Percentiles rank a stretch among this genome's conserved stretches.
Conservation (phyloP, 192 early-diverging fungal genomes). For the Backusella australiensis region DNA sequence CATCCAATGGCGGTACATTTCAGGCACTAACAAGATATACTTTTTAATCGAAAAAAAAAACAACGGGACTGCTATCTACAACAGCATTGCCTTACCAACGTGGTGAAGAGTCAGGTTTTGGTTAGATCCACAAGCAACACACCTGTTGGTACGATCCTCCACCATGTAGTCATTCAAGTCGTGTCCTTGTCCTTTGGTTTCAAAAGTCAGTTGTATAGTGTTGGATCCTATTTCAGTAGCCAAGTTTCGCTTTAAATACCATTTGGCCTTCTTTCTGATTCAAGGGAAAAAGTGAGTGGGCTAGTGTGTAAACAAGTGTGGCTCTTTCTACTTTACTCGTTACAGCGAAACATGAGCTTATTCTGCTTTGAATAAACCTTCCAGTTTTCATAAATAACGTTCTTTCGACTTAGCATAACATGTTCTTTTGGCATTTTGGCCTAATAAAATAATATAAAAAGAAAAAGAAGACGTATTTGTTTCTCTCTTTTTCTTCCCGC, state of each 20-base stretch:
- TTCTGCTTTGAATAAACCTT: slow-evolving; percentile 35
- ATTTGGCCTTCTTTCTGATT: slow-evolving; percentile 34
- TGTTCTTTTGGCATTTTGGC: not conserved
- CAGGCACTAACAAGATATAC: slow-evolving; percentile 23
- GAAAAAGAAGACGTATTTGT: not conserved
- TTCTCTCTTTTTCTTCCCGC: not conserved
- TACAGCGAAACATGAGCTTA: slow-evolving; percentile 42
- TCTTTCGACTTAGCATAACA: slow-evolving; percentile 20
- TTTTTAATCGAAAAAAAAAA: not conserved
- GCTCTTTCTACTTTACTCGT: slow-evolving; percentile 6
- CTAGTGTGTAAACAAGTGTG: not conserved
- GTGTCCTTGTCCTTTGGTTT: slow-evolving; percentile 37
- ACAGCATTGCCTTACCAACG: slow-evolving; percentile 20
- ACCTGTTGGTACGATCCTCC: slow-evolving; percentile 34
- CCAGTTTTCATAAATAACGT: slow-evolving; percentile 40
- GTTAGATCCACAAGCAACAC: slow-evolving; percentile 32
- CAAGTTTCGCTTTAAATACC: slow-evolving; percentile 33
- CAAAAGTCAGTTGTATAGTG: slow-evolving; percentile 34
- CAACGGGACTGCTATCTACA: not conserved
- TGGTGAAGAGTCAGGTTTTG: slow-evolving; percentile 33
- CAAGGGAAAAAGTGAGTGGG: not conserved
- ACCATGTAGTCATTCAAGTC: slow-evolving; percentile 27
- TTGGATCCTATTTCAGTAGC: slow-evolving; percentile 16
- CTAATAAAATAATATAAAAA: not conserved
- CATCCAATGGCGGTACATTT: slow-evolving; percentile 42